phyloP scores from a whole-genome alignment of 495 filamentous ascomycete species.

The Cercophora scortea region DNA sequence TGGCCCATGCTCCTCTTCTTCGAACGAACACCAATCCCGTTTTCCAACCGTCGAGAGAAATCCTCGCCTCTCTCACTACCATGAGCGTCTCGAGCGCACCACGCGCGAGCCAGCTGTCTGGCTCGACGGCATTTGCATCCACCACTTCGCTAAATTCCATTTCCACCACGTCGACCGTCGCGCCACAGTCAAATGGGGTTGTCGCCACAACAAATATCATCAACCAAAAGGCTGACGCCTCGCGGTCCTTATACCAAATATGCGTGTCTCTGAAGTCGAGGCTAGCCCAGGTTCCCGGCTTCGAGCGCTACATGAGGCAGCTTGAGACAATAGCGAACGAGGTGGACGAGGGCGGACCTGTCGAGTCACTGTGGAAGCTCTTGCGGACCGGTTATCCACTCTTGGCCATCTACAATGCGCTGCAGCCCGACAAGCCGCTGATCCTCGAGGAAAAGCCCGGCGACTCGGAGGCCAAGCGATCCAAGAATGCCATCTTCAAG shows the following conservation, averaged over 20 bases:
- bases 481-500: slow-evolving; percentile 51
- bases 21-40: slow-evolving; percentile 45
- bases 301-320: slow-evolving; percentile 61
- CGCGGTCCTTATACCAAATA: slow-evolving; percentile 86
- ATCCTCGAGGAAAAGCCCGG: slow-evolving; percentile 51
- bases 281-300: slow-evolving; percentile 73
- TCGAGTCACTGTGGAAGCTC: slow-evolving; percentile 84
- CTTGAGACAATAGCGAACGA: slow-evolving; percentile 45
- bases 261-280: slow-evolving; percentile 76
- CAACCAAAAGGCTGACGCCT: slow-evolving; percentile 84
- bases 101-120: slow-evolving; percentile 46
- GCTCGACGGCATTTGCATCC: slow-evolving; percentile 40
- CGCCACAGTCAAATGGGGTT: slow-evolving; percentile 23
- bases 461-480: slow-evolving; percentile 52
- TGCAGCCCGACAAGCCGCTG: slow-evolving; percentile 57
- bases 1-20: slow-evolving; percentile 44
- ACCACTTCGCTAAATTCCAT: slow-evolving; percentile 43
- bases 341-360: slow-evolving; percentile 63
- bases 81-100: slow-evolving; percentile 37
- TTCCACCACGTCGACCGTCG: slow-evolving; percentile 29
- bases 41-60: slow-evolving; percentile 31
- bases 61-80: slow-evolving; percentile 27
- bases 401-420: slow-evolving; percentile 79
- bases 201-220: slow-evolving; percentile 85
- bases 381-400: slow-evolving; percentile 79